Conservation (phyloP, 2,329 filamentous ascomycete genomes). For the Trichoderma oligosporum region DNA sequence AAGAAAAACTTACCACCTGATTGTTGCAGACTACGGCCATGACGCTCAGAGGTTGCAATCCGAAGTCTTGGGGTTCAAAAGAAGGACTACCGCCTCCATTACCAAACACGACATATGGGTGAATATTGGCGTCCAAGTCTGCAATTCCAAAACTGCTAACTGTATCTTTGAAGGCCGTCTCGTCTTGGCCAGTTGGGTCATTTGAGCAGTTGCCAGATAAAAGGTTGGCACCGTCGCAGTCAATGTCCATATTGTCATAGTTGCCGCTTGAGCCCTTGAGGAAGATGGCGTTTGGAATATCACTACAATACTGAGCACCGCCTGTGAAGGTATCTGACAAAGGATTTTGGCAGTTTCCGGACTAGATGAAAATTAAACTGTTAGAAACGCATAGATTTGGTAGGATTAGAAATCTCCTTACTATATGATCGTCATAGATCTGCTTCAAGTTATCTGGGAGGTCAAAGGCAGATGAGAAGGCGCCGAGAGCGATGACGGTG, state of each 20-base stretch:
- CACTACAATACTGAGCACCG: conserved; percentile 26
- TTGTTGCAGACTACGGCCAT: conserved; percentile 17
- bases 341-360: conserved; percentile 28
- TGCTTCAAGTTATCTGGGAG: conserved; percentile 19
- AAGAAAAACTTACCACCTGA: conserved; percentile 10
- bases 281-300: conserved; percentile 35
- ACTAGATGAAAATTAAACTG: conserved; percentile 23
- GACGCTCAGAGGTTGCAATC: conserved; percentile 13
- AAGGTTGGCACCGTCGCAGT: conserved; percentile 16
- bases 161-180: conserved; percentile 12
- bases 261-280: conserved; percentile 27
- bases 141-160: conserved; percentile 10
- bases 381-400: not conserved
- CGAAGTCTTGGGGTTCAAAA: not conserved
- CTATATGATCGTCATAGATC: conserved; percentile 19
- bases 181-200: conserved; percentile 13
- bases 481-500: conserved; percentile 17
- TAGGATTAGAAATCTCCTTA: not conserved
- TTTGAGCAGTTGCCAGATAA: conserved; percentile 8
- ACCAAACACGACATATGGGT: conserved; percentile 14
- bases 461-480: conserved; percentile 19
- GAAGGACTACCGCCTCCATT: not conserved
- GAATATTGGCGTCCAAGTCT: conserved; percentile 18
- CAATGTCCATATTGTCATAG: conserved; percentile 18
- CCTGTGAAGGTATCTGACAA: conserved; percentile 16